Conservation (phyloP, 108 stramenopile species). For the Seminavis robusta region DNA sequence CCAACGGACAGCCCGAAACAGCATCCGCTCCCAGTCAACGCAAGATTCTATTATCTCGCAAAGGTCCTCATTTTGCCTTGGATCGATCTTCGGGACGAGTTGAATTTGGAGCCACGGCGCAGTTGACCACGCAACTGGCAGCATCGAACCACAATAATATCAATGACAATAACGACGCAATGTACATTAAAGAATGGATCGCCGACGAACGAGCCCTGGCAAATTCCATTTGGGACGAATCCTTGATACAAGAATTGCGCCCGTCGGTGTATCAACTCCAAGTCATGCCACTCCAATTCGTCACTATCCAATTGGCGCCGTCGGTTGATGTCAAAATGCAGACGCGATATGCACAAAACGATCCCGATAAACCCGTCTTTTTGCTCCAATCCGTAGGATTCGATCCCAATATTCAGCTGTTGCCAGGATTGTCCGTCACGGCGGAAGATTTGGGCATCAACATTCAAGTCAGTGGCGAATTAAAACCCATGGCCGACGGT, state of each 20-base stretch:
- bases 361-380: slow-evolving; percentile 36
- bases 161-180: slow-evolving; percentile 19
- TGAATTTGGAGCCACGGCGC: slow-evolving; percentile 69
- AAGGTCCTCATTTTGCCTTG: slow-evolving; percentile 67
- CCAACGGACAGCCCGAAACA: too few relatives aligned
- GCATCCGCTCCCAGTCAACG: background rate
- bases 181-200: slow-evolving; percentile 51
- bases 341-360: slow-evolving; percentile 22
- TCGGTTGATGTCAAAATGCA: slow-evolving; percentile 75
- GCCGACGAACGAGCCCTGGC: slow-evolving; percentile 62
- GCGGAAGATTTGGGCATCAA: slow-evolving; percentile 51
- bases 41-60: slow-evolving; percentile 41
- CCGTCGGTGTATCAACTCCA: slow-evolving; percentile 58
- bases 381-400: slow-evolving; percentile 64
- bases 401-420: slow-evolving; percentile 71
- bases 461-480: slow-evolving; percentile 76
- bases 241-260: slow-evolving; percentile 45
- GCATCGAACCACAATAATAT: too few relatives aligned
- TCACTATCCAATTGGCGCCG: slow-evolving; percentile 68
- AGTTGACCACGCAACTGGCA: slow-evolving; percentile 52
- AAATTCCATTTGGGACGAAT: slow-evolving; percentile 67
- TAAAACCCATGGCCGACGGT: slow-evolving; percentile 55
- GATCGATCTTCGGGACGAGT: slow-evolving; percentile 52
- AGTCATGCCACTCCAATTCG: slow-evolving; percentile 78
- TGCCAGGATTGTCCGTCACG: slow-evolving; percentile 55